These are phyloP conservation scores for Colletotrichum gigasporum DNA, from an alignment of 2,329 filamentous ascomycete species.

Conservation along the genomic window DNA sequence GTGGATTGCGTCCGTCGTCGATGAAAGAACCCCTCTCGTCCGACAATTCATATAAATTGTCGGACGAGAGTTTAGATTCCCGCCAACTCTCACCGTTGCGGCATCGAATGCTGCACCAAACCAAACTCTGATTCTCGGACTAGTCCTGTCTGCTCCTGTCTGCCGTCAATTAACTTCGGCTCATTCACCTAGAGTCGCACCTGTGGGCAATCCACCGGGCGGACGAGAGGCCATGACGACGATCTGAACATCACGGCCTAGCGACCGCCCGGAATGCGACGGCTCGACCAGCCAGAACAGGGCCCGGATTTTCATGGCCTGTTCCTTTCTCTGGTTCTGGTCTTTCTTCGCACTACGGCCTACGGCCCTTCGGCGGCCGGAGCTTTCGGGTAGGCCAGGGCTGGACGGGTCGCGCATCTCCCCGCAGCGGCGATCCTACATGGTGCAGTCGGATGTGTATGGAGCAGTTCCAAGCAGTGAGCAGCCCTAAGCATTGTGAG, in stretches of 20 bases:
- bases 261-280: background rate
- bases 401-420: too few relatives aligned
- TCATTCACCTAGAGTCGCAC: background rate
- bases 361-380: background rate
- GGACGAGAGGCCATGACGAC: background rate
- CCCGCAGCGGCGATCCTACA: constrained; percentile 27
- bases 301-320: too few relatives aligned
- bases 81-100: too few relatives aligned
- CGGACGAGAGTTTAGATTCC: too few relatives aligned
- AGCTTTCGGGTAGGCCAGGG: background rate
- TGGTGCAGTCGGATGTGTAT: constrained; percentile 20
- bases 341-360: too few relatives aligned
- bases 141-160: too few relatives aligned
- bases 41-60: too few relatives aligned
- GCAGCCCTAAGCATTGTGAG: too few relatives aligned
- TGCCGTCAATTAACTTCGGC: background rate
- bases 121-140: too few relatives aligned
- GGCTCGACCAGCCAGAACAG: background rate
- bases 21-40: too few relatives aligned
- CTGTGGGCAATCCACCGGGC: background rate
- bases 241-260: background rate
- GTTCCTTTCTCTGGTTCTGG: background rate
- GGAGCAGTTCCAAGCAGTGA: background rate
- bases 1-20: too few relatives aligned
- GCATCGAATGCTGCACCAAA: too few relatives aligned